Evolutionary conservation across 805 yeast species (phyloP).

Genomic region (Saturnispora bothae): DNA sequence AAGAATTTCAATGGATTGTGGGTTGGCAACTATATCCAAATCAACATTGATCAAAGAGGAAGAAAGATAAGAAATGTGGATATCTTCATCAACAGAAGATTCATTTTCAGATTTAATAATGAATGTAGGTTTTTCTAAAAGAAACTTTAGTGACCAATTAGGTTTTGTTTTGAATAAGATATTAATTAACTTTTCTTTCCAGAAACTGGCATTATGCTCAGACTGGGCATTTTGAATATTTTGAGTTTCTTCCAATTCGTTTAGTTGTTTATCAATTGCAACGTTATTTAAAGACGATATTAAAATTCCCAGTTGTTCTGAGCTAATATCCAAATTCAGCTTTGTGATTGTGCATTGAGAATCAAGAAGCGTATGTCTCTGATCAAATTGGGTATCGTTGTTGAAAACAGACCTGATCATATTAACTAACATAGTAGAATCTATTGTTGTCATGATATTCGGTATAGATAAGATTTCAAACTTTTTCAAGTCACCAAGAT

Average conservation of each 20-base stretch:
- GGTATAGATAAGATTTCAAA: slow-evolving; percentile 28
- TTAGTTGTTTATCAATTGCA: not conserved
- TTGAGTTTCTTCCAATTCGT: not conserved
- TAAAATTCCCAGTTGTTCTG: slow-evolving; percentile 29
- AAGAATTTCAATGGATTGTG: slow-evolving; percentile 6
- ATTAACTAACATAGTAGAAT: slow-evolving; percentile 16
- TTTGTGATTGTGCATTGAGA: slow-evolving; percentile 33
- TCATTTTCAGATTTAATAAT: slow-evolving; percentile 16
- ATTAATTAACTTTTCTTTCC: not conserved
- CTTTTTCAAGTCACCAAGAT: slow-evolving; percentile 10
- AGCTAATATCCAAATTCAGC: slow-evolving; percentile 34
- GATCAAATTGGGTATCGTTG: slow-evolving; percentile 17
- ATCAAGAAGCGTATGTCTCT: slow-evolving; percentile 22
- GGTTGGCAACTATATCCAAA: slow-evolving; percentile 6
- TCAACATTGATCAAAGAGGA: slow-evolving; percentile 19
- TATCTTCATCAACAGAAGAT: slow-evolving; percentile 2
- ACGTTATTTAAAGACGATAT: slow-evolving; percentile 9
- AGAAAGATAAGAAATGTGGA: slow-evolving; percentile 16
- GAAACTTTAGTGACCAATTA: slow-evolving; percentile 15
- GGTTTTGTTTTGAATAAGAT: slow-evolving; percentile 14
- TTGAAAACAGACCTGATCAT: slow-evolving; percentile 13
- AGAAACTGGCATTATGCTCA: not conserved
- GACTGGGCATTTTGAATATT: not conserved
- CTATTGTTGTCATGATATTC: slow-evolving; percentile 12
- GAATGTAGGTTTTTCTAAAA: slow-evolving; percentile 22